Percentiles rank a stretch among this genome's conserved stretches.
These are phyloP conservation scores for Euptelea pleiosperma DNA, from an alignment of 164 flowering plant genomes.

Conservation along the genomic window DNA sequence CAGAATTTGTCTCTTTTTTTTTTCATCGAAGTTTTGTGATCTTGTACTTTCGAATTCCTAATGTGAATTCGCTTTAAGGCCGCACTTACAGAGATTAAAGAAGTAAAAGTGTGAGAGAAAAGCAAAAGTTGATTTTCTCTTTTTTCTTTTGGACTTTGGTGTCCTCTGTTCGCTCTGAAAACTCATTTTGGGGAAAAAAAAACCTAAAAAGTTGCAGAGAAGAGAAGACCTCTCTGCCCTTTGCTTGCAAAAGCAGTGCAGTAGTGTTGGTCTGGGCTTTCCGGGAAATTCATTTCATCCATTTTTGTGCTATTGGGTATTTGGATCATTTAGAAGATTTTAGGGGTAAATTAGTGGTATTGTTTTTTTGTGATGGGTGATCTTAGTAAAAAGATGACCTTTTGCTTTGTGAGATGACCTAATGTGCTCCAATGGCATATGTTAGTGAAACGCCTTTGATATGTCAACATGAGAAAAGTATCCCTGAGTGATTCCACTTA, in stretches of 20 bases:
- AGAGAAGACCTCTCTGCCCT: not conserved
- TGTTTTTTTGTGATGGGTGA: too few relatives aligned
- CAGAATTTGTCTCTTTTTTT: not conserved
- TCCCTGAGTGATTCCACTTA: not conserved
- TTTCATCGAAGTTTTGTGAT: not conserved
- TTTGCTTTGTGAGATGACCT: too few relatives aligned
- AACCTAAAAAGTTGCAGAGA: not conserved
- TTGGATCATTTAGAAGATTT: not conserved
- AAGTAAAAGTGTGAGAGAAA: slow-evolving; percentile 8
- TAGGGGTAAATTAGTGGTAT: not conserved
- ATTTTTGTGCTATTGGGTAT: not conserved
- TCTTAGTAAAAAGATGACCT: too few relatives aligned
- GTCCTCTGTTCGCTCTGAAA: not conserved
- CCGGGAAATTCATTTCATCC: not conserved
- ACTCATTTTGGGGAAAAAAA: too few relatives aligned
- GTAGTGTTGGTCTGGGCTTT: too few relatives aligned
- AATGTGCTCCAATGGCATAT: too few relatives aligned
- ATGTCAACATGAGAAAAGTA: not conserved
- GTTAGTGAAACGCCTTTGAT: too few relatives aligned
- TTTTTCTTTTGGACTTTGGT: not conserved
- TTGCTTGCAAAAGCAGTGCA: not conserved
- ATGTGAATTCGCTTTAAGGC: slow-evolving; percentile 1
- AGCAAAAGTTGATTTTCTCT: not conserved
- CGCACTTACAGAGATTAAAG: slow-evolving; percentile 12
- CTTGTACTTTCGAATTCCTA: not conserved